Evolutionary conservation across 306 rosid species (phyloP).

Genomic region (Myrica gale): DNA sequence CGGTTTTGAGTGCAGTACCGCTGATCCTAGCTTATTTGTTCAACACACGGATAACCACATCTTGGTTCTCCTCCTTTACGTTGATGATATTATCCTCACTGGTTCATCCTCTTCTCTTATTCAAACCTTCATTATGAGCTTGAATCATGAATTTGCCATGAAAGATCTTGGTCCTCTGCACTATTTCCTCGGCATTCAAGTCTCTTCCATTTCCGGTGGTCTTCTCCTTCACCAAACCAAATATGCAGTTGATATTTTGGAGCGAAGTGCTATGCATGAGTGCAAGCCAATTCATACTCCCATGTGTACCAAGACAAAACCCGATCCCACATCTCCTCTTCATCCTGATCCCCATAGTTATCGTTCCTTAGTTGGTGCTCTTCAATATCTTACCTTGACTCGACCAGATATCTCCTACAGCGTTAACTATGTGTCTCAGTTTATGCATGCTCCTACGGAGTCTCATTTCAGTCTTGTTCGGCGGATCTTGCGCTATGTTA

Average conservation of each 20-base stretch:
- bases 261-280: too few species aligned
- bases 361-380: neutral
- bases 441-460: neutral
- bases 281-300: too few species aligned
- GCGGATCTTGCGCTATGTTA: neutral
- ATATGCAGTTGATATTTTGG: neutral
- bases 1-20: too few species aligned
- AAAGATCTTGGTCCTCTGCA: neutral
- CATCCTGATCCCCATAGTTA: neutral
- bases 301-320: neutral
- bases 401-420: neutral
- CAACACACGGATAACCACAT: too few species aligned
- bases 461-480: neutral
- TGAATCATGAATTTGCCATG: neutral
- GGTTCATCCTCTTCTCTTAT: neutral
- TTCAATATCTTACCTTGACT: neutral
- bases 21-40: too few species aligned
- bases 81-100: neutral
- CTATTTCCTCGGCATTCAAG: neutral
- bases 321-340: accelerated
- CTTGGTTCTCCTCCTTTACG: neutral
- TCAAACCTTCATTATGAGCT: neutral
- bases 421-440: neutral
- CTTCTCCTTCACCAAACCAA: neutral
- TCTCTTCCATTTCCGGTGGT: neutral